Conservation (phyloP, 2,329 filamentous ascomycete genomes). For the Lasiodiplodia sp. region DNA sequence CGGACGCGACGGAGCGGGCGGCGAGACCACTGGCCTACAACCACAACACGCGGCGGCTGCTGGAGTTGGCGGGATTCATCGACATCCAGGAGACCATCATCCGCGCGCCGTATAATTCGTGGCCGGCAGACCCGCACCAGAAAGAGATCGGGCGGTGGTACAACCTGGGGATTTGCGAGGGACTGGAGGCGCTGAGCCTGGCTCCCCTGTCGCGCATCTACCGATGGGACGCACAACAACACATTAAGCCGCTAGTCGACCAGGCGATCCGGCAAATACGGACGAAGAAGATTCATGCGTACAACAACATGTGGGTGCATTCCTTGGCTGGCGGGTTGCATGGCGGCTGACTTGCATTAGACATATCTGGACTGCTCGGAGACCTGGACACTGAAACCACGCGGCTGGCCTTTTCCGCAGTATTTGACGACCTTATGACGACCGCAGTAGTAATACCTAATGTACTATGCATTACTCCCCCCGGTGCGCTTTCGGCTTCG, state of each 20-base stretch:
- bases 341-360: conserved; percentile 37
- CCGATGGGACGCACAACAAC: conserved; percentile 62
- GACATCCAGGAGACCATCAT: conserved; percentile 77
- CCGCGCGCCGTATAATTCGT: conserved; percentile 75
- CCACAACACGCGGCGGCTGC: conserved; percentile 64
- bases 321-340: conserved; percentile 31
- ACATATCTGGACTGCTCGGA: conserved; percentile 57
- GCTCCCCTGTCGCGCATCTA: conserved; percentile 74
- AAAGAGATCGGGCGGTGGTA: conserved; percentile 82
- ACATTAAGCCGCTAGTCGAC: conserved; percentile 68
- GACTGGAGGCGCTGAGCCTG: conserved; percentile 75
- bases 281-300: conserved; percentile 71
- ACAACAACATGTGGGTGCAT: conserved; percentile 76
- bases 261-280: conserved; percentile 73
- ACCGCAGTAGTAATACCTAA: conserved; percentile 32
- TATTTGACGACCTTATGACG: conserved; percentile 30
- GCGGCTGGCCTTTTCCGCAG: neutral
- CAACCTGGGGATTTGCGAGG: conserved; percentile 77
- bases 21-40: conserved; percentile 73
- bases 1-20: conserved; percentile 70
- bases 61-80: conserved; percentile 77
- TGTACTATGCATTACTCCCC: conserved; percentile 30
- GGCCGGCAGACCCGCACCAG: conserved; percentile 69
- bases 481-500: conserved; percentile 29
- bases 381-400: conserved; percentile 49